Evolutionary conservation across 106 monocot species (phyloP), one percentile per base, ranked within the genome.

Genomic region (Chionographis japonica): DNA sequence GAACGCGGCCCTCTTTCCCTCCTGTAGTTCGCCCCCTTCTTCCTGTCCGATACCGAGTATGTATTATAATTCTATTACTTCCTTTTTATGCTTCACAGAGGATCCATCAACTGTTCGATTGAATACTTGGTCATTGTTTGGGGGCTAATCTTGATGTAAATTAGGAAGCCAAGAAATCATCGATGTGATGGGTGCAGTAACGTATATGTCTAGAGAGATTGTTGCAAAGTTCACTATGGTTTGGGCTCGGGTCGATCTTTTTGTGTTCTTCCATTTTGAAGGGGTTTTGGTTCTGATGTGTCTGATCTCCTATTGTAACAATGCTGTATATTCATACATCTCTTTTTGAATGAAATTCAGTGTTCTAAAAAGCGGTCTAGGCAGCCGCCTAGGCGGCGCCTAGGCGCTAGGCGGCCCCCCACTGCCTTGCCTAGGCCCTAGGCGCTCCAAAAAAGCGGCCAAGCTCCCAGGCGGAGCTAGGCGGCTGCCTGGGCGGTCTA

Each of bases 141-240:
- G 53, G n/a, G 53, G 61, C 12, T 18, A n/a, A n/a, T 69, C 12
- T 12, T 16, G 4, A 3, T 43, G 37, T 4, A 52, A 58, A 52
- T 40, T 56, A n/a, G n/a, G n/a, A n/a, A 37, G 15, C 7, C 81
- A 41, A 65, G 53, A 59, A 17, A 46, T 46, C 43, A 8, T 69
- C 13, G 73, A 75, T 50, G 73, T 20, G 7, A 75, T 4, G 68
- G 74, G 54, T 20, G 67, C 85, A 15, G 42, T 64, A 27, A 62
- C 79, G 89, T 15, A 43, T 95, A 35, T 86, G 86, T 95, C n/a
- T n/a, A n/a, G 95, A 92, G 86, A 80, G 72, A 83, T 92, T 66
- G 70, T 74, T 3, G 86, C 91, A 4, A 95, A 84, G 67, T 92
- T 92, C 17, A 68, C 80, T 95, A 4, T 91, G 95, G 95, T 95